Evolutionary conservation across 2,329 filamentous ascomycete species (phyloP), one percentile per base, ranked within the genome.

Genomic region (Endothia cerciana): DNA sequence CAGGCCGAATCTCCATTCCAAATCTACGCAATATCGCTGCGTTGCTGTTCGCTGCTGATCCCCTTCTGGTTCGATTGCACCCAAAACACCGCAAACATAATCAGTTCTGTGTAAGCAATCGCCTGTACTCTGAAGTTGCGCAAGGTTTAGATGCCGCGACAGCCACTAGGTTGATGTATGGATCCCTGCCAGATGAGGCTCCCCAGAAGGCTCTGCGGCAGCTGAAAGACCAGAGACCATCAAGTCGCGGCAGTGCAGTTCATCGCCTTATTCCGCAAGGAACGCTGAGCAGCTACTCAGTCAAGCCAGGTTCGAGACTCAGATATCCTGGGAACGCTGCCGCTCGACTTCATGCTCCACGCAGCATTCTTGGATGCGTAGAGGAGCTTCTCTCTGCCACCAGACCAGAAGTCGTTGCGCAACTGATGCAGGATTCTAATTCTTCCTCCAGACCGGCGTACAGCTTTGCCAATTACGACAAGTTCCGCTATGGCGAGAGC

Each of bases 81-180:
- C 58, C 58, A 15, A 40, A 45, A 4, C 30, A 22, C 28, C 58
- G 58, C 4, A 60, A 60, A 15, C 22, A 33, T 4, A 60, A 60
- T 22, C 40, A 30, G 17, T 28, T 28, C 4, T 60, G 40, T 22
- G 28, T 60, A 4, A 45, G 38, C 15, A 60, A 22, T n/a, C 58
- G 58, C 30, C 22, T 43, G 28, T 60, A 30, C 19, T 60, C 58
- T 22, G 58, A 30, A 11, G 58, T 60, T 7, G 58, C 58, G 17
- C 58, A 60, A 25, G 25, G 28, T n/a, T 13, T 36, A 17, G 47
- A 6, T 4, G 41, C 41, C 25, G 58, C 47, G 22, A n/a, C 6
- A 36, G 28, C 25, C 22, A 51, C 22, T 10, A 51, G 28, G 22
- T 3, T 51, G 47, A 51, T 8, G 22, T 5, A 28, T 28, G 11